Evolutionary conservation across 352 stramenopile species (phyloP), one percentile per base, ranked within the genome.

Genomic region (Bremia lactucae): DNA sequence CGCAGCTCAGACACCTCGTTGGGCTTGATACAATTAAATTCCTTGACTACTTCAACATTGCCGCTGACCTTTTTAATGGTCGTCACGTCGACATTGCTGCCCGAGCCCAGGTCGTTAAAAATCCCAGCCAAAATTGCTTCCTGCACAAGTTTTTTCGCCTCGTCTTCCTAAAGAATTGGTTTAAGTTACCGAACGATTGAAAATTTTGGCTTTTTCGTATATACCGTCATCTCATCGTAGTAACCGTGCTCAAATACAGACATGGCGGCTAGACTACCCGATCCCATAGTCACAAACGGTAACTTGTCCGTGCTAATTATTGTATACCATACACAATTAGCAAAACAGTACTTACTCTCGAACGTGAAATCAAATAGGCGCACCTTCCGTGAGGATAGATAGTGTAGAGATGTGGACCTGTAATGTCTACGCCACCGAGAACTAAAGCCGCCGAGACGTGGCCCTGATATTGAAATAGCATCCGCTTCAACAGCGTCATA

Each of bases 261-360:
- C 94, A 99, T 99, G 41, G 96, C 96, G 0, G 95, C 95, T n/a
- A 99, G 65, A 55, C 73, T 96, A 37, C 96, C 96, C n/a, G 78
- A 97, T 36, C 96, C 96, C 95, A 99, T 99, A 22, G 95, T 98
- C 53, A 97, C 94, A 59, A 97, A 99, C 4, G 95, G 93, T 19
- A 98, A 59, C 63, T 97, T 98, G 48, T 95, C 84, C 29, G 95
- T 98, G 50, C 73, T 87, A 28, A 22, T 8, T 15, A 29, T 18
- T 26, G 36, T 10, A 38, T 45, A 11, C 50, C 6, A 47, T 36
- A 14, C 44, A 38, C 16, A 29, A 3, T 47, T 2, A 24, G 31
- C 9, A 34, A 36, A 6, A 23, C 11, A 15, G n/a, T n/a, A n/a
- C n/a, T n/a, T n/a, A n/a, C n/a, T n/a, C n/a, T n/a, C n/a, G n/a